These are phyloP conservation scores for Salvia splendens DNA, from an alignment of 257 asterid species.

Conservation along the genomic window DNA sequence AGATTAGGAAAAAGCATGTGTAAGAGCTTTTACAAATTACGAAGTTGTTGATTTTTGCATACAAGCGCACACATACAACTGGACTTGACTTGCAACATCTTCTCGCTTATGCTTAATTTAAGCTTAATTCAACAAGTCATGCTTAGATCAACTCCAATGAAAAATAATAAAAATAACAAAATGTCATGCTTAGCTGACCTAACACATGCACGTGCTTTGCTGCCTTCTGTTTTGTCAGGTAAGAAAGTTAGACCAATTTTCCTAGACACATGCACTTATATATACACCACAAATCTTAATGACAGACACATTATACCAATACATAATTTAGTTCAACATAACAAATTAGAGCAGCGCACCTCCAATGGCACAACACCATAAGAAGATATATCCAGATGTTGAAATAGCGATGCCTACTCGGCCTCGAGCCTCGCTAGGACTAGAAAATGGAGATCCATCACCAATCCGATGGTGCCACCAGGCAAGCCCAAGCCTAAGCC, in stretches of 20 bases:
- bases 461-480: slow-evolving; percentile 34
- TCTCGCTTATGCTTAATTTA: slow-evolving; percentile 5
- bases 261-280: slow-evolving; percentile 24
- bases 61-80: too few species aligned
- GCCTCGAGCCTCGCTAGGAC: slow-evolving; percentile 36
- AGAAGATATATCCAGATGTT: slow-evolving; percentile 64
- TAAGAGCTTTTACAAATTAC: too few species aligned
- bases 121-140: slow-evolving; percentile 18
- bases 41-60: too few species aligned
- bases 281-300: neutral
- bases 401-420: slow-evolving; percentile 48
- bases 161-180: neutral
- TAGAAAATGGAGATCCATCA: slow-evolving; percentile 43
- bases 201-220: slow-evolving; percentile 36
- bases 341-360: neutral
- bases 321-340: slow-evolving; percentile 4
- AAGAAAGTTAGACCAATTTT: slow-evolving; percentile 32
- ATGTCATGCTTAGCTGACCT: slow-evolving; percentile 46
- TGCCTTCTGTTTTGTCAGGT: slow-evolving; percentile 34
- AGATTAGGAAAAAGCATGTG: too few species aligned
- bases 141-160: slow-evolving; percentile 32
- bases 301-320: slow-evolving; percentile 23
- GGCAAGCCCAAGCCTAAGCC: neutral
- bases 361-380: slow-evolving; percentile 54
- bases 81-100: slow-evolving; percentile 9